These are phyloP conservation scores for Vitis hybrid DNA, from an alignment of 177 flowering plant genomes.

Conservation along the genomic window DNA sequence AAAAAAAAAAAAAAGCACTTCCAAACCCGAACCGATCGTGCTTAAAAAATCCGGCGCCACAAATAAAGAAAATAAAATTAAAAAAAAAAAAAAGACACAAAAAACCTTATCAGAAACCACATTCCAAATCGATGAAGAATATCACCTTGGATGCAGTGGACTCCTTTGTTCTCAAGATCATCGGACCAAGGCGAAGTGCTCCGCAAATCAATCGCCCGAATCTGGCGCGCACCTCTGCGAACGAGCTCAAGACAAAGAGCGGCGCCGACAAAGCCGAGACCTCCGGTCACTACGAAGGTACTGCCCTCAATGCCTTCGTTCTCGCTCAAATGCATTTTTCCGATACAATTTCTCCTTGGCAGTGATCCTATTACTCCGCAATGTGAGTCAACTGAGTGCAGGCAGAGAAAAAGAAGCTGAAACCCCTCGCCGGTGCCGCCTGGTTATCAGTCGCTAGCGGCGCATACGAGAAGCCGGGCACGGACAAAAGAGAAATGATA, in stretches of 20 bases:
- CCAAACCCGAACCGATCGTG: background rate
- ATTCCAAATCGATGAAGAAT: background rate
- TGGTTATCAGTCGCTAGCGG: no score
- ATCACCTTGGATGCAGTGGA: slow-evolving; percentile 60
- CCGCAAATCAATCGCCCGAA: slow-evolving; percentile 69
- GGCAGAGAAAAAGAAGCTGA: no score
- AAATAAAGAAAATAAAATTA: background rate
- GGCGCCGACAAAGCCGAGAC: slow-evolving; percentile 84
- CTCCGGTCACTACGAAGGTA: slow-evolving; percentile 84
- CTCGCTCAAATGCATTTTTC: slow-evolving; percentile 86
- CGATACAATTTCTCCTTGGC: no score
- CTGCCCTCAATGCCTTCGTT: slow-evolving; percentile 87
- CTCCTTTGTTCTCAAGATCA: slow-evolving; percentile 40
- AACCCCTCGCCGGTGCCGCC: no score
- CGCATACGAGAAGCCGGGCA: no score
- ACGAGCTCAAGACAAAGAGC: slow-evolving; percentile 76
- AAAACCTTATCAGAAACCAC: background rate
- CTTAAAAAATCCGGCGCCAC: background rate
- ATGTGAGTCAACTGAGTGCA: no score
- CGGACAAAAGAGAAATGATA: no score
- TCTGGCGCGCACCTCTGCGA: slow-evolving; percentile 74
- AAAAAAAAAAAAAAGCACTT: no score
- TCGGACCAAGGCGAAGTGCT: slow-evolving; percentile 61
- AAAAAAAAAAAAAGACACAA: background rate
- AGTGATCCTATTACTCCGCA: no score